Conservation (phyloP, 2,329 filamentous ascomycete genomes). For the Pseudocercospora musae region DNA sequence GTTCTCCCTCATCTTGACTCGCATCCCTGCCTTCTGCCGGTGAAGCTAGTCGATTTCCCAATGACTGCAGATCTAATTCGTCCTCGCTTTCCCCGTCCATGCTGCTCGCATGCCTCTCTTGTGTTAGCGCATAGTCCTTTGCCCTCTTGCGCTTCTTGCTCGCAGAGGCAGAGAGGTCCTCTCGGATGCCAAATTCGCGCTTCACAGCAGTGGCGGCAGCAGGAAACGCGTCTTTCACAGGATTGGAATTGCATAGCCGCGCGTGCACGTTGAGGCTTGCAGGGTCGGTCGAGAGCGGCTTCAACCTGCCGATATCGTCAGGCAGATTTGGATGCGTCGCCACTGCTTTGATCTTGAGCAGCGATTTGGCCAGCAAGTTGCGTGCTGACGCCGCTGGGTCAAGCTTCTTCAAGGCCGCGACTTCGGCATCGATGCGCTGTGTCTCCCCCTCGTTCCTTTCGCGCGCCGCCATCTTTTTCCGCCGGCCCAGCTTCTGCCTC, state of each 20-base stretch:
- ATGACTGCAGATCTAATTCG: slow-evolving; percentile 35
- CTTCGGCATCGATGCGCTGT: slow-evolving; percentile 61
- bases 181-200: slow-evolving; percentile 36
- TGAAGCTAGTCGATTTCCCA: slow-evolving; percentile 41
- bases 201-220: slow-evolving; percentile 44
- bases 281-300: slow-evolving; percentile 40
- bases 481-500: slow-evolving; percentile 67
- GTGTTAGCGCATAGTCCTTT: slow-evolving; percentile 23
- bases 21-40: slow-evolving; percentile 35
- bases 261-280: slow-evolving; percentile 58
- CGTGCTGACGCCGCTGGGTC: slow-evolving; percentile 50
- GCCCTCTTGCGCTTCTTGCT: slow-evolving; percentile 30
- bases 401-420: slow-evolving; percentile 56
- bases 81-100: neutral
- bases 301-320: slow-evolving; percentile 38
- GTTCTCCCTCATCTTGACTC: neutral
- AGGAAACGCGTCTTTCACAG: slow-evolving; percentile 54
- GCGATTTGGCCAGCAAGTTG: slow-evolving; percentile 55
- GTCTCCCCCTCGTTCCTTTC: slow-evolving; percentile 46
- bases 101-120: slow-evolving; percentile 6
- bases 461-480: slow-evolving; percentile 54
- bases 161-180: slow-evolving; percentile 11
- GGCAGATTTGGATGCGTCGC: slow-evolving; percentile 50
- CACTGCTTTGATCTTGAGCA: slow-evolving; percentile 57
- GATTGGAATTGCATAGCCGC: slow-evolving; percentile 58